A percentile compares a stretch with the other conserved stretches of the same genome.
Evolutionary conservation across 1,284 basidiomycete species (phyloP).

Genomic region (Irpex sp.): DNA sequence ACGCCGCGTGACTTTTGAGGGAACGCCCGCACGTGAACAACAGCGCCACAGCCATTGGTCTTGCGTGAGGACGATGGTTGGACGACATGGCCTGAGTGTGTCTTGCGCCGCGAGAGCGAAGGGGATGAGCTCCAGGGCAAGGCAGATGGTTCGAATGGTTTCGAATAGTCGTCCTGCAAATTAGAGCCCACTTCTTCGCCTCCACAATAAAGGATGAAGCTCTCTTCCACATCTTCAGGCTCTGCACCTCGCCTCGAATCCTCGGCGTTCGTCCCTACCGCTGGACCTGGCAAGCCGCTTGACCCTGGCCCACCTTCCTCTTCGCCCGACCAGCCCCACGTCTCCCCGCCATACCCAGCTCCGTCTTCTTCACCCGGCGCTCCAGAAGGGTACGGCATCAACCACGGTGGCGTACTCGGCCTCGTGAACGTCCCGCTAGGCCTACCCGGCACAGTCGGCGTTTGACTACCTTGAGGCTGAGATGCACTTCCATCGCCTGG

Average conservation of each 20-base stretch:
- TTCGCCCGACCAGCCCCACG: neutral
- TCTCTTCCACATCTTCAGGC: constrained; percentile 18
- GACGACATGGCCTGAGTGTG: constrained; percentile 24
- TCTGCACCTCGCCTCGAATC: constrained; percentile 15
- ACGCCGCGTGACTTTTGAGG: constrained; percentile 44
- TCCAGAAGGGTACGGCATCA: neutral
- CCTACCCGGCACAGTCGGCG: constrained; percentile 1
- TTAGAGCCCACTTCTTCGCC: constrained; percentile 18
- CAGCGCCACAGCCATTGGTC: constrained; percentile 54
- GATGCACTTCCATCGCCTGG: neutral
- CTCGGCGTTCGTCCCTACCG: neutral
- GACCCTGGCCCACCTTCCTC: neutral
- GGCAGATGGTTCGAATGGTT: constrained; percentile 17
- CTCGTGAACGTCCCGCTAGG: constrained; percentile 1
- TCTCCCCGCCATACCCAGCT: neutral
- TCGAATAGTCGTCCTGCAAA: constrained; percentile 10
- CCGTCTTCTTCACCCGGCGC: neutral
- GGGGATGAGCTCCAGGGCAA: constrained; percentile 26
- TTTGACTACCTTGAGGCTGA: neutral
- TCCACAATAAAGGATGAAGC: constrained; percentile 49
- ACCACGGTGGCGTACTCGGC: constrained; percentile 6
- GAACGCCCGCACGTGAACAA: constrained; percentile 49
- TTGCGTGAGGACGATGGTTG: constrained; percentile 11
- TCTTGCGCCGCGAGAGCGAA: constrained; percentile 17
- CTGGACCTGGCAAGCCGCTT: neutral